Conservation (phyloP, 345 rosid genomes). For the Viola odorata region DNA sequence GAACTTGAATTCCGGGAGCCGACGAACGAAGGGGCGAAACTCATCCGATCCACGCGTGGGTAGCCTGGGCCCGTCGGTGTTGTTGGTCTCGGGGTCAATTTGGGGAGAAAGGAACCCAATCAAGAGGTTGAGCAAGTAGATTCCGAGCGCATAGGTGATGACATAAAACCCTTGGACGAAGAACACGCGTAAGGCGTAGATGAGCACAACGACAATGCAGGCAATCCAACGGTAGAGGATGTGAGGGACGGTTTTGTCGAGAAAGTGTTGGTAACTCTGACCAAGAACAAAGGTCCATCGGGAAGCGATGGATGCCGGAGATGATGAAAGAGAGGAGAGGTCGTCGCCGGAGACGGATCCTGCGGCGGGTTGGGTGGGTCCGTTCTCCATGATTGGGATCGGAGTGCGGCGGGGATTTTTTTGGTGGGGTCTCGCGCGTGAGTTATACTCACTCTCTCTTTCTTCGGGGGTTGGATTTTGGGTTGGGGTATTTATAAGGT, state of each 20-base stretch:
- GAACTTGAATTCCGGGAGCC: constrained; percentile 90
- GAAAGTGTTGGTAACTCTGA: constrained; percentile 24
- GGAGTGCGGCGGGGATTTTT: background rate
- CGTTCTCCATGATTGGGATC: constrained; percentile 35
- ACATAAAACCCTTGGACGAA: constrained; percentile 80
- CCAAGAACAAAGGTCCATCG: constrained; percentile 36
- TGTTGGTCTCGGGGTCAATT: constrained; percentile 68
- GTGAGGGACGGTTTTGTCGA: constrained; percentile 25
- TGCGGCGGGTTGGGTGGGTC: constrained; percentile 11
- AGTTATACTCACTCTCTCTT: no score
- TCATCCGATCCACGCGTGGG: constrained; percentile 93
- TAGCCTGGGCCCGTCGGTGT: constrained; percentile 46
- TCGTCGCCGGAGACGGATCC: constrained; percentile 30
- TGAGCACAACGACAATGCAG: constrained; percentile 35
- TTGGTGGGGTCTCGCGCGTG: no score
- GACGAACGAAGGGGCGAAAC: constrained; percentile 90
- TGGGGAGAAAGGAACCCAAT: constrained; percentile 92
- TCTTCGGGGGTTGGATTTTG: no score
- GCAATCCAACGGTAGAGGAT: constrained; percentile 50
- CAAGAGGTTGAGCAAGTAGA: constrained; percentile 78
- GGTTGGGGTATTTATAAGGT: no score
- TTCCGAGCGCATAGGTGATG: constrained; percentile 83
- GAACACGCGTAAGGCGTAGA: constrained; percentile 75
- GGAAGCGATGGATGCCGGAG: constrained; percentile 38
- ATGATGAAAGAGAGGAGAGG: constrained; percentile 28